A percentile compares a stretch with the other conserved stretches of the same genome.
Conservation (phyloP, 176 grass and related monocot genomes). For the Alloteropsis semialata region DNA sequence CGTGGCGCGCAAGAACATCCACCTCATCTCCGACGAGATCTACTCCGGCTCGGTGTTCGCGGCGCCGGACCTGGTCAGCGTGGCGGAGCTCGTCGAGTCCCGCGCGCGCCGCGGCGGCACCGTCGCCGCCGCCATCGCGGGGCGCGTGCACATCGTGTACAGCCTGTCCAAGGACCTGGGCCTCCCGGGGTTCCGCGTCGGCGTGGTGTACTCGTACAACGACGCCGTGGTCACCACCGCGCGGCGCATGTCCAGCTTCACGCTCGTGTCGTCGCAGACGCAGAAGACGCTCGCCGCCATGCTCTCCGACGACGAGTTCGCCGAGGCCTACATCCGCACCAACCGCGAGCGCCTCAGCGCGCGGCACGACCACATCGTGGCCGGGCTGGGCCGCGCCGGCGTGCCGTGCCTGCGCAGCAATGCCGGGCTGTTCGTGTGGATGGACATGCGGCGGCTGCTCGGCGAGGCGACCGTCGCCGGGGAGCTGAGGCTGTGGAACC, state of each 20-base stretch:
- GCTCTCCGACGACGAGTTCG: slow-evolving; percentile 62
- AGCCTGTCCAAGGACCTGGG: slow-evolving; percentile 95
- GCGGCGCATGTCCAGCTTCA: slow-evolving; percentile 93
- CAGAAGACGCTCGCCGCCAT: slow-evolving; percentile 74
- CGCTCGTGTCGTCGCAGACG: slow-evolving; percentile 87
- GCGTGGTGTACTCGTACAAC: slow-evolving; percentile 84
- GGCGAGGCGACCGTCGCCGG: slow-evolving; percentile 34
- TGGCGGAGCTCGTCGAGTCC: slow-evolving; percentile 65
- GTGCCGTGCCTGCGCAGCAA: slow-evolving; percentile 70
- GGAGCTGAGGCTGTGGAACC: slow-evolving; percentile 68
- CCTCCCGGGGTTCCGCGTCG: slow-evolving; percentile 72
- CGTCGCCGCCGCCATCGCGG: not conserved
- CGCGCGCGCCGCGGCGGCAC: not conserved
- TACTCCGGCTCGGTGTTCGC: slow-evolving; percentile 86
- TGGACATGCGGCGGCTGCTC: slow-evolving; percentile 66
- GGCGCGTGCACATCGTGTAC: slow-evolving; percentile 80
- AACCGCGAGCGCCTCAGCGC: slow-evolving; percentile 54
- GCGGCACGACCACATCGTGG: slow-evolving; percentile 61
- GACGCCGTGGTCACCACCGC: slow-evolving; percentile 72
- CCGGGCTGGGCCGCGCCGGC: slow-evolving; percentile 46
- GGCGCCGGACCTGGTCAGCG: slow-evolving; percentile 60
- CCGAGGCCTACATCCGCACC: slow-evolving; percentile 55
- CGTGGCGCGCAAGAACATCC: slow-evolving; percentile 53
- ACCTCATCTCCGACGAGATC: slow-evolving; percentile 94
- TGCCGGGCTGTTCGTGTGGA: slow-evolving; percentile 86